Percentiles rank a stretch among this genome's conserved stretches.
Conservation (phyloP, 2,329 filamentous ascomycete genomes). For the Sarocladiaceae sp. region DNA sequence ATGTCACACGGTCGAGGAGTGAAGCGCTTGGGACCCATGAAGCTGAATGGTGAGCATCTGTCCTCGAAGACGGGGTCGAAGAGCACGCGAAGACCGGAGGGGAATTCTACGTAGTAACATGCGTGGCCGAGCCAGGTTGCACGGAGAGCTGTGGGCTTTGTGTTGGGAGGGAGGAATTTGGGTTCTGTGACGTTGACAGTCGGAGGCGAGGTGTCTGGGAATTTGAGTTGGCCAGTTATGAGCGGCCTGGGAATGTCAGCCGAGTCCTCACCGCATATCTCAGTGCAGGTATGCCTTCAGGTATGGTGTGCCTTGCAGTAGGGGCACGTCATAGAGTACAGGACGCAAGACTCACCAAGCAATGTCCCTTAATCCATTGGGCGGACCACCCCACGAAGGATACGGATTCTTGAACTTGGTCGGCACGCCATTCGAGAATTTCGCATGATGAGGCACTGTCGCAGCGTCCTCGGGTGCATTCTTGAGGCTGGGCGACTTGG, state of each 20-base stretch:
- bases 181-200: conserved; percentile 66
- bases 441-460: conserved; percentile 45
- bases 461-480: conserved; percentile 36
- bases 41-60: conserved; percentile 73
- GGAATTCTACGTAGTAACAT: conserved; percentile 90
- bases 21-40: conserved; percentile 70
- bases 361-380: conserved; percentile 22
- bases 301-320: not conserved
- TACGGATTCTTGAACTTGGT: conserved; percentile 48
- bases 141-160: conserved; percentile 50
- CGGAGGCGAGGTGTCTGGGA: conserved; percentile 60
- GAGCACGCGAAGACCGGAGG: conserved; percentile 77
- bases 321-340: conserved; percentile 29
- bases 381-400: conserved; percentile 34
- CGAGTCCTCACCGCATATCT: no score
- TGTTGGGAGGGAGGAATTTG: conserved; percentile 58
- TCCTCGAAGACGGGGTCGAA: conserved; percentile 94
- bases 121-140: conserved; percentile 96
- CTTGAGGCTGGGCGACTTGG: conserved; percentile 28
- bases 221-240: conserved; percentile 34
- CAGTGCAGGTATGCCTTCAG: no score
- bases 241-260: conserved; percentile 23
- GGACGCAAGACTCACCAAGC: conserved; percentile 31
- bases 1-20: conserved; percentile 74
- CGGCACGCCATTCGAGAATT: conserved; percentile 26